These are phyloP conservation scores for Fraxinus baroniana DNA, from an alignment of 305 asterid species.

Conservation along the genomic window DNA sequence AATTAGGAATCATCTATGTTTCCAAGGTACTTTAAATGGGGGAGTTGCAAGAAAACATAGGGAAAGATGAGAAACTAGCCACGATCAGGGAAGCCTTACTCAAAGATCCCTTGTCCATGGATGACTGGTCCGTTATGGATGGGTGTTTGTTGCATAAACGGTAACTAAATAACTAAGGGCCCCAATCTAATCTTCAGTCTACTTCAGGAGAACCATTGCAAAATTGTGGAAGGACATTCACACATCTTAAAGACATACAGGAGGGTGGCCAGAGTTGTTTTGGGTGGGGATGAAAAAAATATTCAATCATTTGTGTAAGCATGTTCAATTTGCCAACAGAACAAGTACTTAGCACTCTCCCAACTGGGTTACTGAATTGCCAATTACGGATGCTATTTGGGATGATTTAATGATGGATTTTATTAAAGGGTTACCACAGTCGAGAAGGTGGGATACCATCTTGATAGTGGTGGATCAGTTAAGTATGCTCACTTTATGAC, in stretches of 20 bases:
- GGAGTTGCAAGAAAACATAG: background rate
- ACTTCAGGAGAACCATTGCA: background rate
- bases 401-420: background rate
- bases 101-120: background rate
- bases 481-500: background rate
- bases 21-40: background rate
- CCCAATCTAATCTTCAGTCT: background rate
- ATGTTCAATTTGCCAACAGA: background rate
- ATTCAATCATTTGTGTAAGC: background rate
- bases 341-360: background rate
- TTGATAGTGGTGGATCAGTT: background rate
- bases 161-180: background rate
- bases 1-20: background rate
- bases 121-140: background rate
- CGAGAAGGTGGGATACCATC: background rate
- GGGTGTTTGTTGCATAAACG: background rate
- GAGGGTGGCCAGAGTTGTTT: background rate
- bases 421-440: background rate
- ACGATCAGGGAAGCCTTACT: background rate
- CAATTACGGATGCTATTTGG: background rate
- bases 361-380: background rate
- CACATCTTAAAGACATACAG: background rate
- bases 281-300: background rate
- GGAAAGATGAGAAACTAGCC: background rate
- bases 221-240: background rate